Evolutionary conservation across 768 basidiomycete genomes (phyloP), one percentile per base, ranked within the genome.

Genomic region (Galerina sulciceps): DNA sequence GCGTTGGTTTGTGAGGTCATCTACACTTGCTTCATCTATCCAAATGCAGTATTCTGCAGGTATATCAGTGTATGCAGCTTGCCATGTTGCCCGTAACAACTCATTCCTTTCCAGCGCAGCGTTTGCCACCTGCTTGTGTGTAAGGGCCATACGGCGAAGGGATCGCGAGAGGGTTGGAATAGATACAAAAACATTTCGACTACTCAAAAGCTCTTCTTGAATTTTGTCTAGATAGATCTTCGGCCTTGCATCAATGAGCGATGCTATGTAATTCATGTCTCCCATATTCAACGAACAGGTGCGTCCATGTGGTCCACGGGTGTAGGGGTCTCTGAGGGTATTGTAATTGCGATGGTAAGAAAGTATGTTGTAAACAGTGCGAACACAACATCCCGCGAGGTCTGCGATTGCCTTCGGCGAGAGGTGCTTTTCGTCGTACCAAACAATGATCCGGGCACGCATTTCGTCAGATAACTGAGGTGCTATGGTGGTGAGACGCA

Each of bases 11-110:
- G 70, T 71, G 3, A 23, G 45, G 41, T 69, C 59, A 57, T 74
- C 70, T 2, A 70, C 64, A 41, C 66, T 59, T 0, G 64, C 57
- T 60, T 74, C 72, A 62, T 74, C 71, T n/a, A 73, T 31, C 64
- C 62, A 58, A 51, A 70, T 45, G 64, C 43, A 56, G 36, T 60
- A 65, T 6, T 65, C 67, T 20, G 52, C 49, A 37, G 60, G 64
- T 23, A 65, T 65, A 42, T 62, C 57, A 8, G 35, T 57, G 50
- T 65, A 36, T 23, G 14, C 61, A 17, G 61, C 61, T 36, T 63
- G 61, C 64, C 61, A 65, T 20, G 61, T 63, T 26, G 26, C 26
- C 4, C 26, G 26, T 3, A 65, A 46, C 2, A 71, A 22, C 45
- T 73, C 70, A 42, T 75, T 70, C 8, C 67, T 50, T 51, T 75